Conservation (phyloP, 2,329 filamentous ascomycete genomes). For the Phaeoacremonium minimum region DNA sequence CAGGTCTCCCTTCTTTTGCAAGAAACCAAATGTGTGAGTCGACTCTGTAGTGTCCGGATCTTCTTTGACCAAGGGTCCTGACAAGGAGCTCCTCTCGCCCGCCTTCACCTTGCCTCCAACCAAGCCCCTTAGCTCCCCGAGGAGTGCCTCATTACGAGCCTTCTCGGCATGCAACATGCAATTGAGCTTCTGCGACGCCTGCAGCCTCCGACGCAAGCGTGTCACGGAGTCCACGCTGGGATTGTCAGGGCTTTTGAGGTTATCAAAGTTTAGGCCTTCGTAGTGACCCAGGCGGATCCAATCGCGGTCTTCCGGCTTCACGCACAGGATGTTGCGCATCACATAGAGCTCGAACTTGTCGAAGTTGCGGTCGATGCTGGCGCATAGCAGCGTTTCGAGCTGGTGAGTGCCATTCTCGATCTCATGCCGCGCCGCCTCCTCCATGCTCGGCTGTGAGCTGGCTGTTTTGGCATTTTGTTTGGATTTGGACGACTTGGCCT, state of each 20-base stretch:
- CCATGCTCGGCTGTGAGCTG: slow-evolving; percentile 15
- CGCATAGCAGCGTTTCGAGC: slow-evolving; percentile 76
- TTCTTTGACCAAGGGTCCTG: slow-evolving; percentile 15
- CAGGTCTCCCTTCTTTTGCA: slow-evolving; percentile 49
- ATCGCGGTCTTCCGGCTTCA: slow-evolving; percentile 63
- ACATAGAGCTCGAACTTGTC: slow-evolving; percentile 88
- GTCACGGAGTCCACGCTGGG: slow-evolving; percentile 67
- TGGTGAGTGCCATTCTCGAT: slow-evolving; percentile 86
- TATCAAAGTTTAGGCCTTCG: slow-evolving; percentile 55
- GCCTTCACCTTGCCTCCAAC: slow-evolving; percentile 24
- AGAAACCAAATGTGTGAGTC: slow-evolving; percentile 47
- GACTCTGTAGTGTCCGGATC: neutral
- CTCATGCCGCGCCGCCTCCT: slow-evolving; percentile 57
- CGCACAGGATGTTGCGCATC: slow-evolving; percentile 76
- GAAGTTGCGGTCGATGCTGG: slow-evolving; percentile 79
- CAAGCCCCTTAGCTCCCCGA: slow-evolving; percentile 54
- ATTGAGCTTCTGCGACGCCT: slow-evolving; percentile 75
- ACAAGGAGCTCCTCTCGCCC: no score
- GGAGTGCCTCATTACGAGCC: slow-evolving; percentile 66
- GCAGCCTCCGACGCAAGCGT: slow-evolving; percentile 66
- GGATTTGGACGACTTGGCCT: slow-evolving; percentile 25
- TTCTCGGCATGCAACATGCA: slow-evolving; percentile 65
- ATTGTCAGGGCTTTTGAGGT: slow-evolving; percentile 15
- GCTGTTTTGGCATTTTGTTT: slow-evolving; percentile 9
- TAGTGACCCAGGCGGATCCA: slow-evolving; percentile 87